Percentiles rank a stretch among this genome's conserved stretches.
Evolutionary conservation across 2,329 filamentous ascomycete genomes (phyloP).

Genomic region (Aspergillus sp.): DNA sequence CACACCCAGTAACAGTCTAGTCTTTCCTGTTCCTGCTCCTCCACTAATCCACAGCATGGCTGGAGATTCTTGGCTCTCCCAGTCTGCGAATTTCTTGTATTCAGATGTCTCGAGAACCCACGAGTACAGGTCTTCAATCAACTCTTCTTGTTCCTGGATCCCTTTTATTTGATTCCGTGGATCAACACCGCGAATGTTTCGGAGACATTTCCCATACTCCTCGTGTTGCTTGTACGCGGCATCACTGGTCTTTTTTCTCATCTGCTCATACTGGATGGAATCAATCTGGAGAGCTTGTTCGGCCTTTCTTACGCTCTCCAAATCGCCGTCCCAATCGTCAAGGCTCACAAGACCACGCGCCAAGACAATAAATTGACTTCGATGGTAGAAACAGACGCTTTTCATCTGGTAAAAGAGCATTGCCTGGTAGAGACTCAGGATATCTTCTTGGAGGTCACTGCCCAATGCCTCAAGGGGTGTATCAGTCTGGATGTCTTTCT

Average conservation of each 20-base stretch:
- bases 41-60: constrained; percentile 13
- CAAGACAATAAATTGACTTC: neutral
- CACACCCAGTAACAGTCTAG: constrained; percentile 12
- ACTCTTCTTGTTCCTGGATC: neutral
- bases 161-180: neutral
- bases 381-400: neutral
- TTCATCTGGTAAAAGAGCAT: neutral
- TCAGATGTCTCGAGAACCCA: no score
- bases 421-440: neutral
- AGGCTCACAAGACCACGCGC: neutral
- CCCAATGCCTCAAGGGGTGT: no score
- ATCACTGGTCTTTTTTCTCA: neutral
- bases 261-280: no score
- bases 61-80: neutral
- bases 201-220: neutral
- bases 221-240: no score
- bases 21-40: constrained; percentile 13
- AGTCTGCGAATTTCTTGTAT: neutral
- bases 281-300: no score
- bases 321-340: neutral
- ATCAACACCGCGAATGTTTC: neutral
- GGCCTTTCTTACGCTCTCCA: no score
- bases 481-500: no score
- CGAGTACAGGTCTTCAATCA: no score
- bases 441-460: neutral